Evolutionary conservation across 106 monocot species (phyloP), one percentile per base, ranked within the genome.

Genomic region (Dendrobium nobile): DNA sequence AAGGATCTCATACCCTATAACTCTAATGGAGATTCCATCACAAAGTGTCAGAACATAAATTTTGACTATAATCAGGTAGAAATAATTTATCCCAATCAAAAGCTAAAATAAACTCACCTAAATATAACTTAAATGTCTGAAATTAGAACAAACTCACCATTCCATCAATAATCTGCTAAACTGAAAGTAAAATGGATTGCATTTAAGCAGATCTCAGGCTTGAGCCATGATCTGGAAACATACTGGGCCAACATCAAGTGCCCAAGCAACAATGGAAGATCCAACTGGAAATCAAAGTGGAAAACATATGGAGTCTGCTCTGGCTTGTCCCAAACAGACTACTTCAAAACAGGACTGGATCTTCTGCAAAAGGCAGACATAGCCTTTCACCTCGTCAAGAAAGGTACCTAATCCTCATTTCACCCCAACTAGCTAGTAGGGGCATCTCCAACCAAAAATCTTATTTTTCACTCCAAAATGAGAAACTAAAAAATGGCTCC

Each of bases 171-270:
- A 37, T 37, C 37, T 37, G 37, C 37, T 37, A 37, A 37, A 0
- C n/a, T 37, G 3, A 37, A 27, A n/a, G 8, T 42, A 4, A 67
- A 28, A 33, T 8, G 16, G 1, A 17, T 43, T 20, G 18, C 22
- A 9, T 48, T 27, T 3, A 28, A 7, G 16, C 41, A 83, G 83
- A 51, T 79, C 1, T 41, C 22, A n/a, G 3, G 58, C 47, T 27
- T 79, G 56, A 41, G 22, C 7, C 31, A 16, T 54, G 80, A 48
- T 18, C 44, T 80, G 19, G n/a, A 42, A 2, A 2, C 22, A 11
- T 72, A 86, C 47, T 86, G 86, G 86, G 80, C 54, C 77, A 82
- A 83, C 72, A 67, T 86, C 11, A 79, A 24, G 77, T 86, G 86
- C 75, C 86, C 86, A 0, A 82, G 77, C 76, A 86, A 80, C 70